Conservation (phyloP, 305 asterid species). For the Stenogyne calaminthoides region DNA sequence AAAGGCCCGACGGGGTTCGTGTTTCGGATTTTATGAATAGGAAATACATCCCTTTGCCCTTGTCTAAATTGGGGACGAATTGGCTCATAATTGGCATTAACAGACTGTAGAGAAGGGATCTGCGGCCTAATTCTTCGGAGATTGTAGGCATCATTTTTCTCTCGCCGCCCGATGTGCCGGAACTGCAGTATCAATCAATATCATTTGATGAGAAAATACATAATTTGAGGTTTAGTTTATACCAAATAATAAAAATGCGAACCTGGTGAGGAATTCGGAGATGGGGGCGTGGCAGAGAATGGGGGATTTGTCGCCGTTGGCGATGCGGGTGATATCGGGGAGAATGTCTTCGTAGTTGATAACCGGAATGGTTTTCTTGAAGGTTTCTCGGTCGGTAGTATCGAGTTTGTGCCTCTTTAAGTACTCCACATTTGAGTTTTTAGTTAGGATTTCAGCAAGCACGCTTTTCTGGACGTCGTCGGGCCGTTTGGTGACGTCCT, state of each 20-base stretch:
- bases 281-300: slow-evolving; percentile 70
- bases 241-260: too few species aligned
- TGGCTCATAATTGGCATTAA: slow-evolving; percentile 91
- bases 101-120: slow-evolving; percentile 75
- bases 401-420: slow-evolving; percentile 52
- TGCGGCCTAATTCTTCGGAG: slow-evolving; percentile 65
- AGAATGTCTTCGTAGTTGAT: slow-evolving; percentile 67
- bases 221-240: too few species aligned
- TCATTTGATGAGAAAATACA: too few species aligned
- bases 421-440: slow-evolving; percentile 66
- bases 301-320: slow-evolving; percentile 69
- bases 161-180: slow-evolving; percentile 90
- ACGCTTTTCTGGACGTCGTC: slow-evolving; percentile 59
- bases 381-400: slow-evolving; percentile 47
- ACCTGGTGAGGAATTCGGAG: slow-evolving; percentile 79
- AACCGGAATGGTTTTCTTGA: slow-evolving; percentile 67
- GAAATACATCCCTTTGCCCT: slow-evolving; percentile 90
- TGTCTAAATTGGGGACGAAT: slow-evolving; percentile 62
- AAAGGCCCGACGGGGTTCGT: slow-evolving; percentile 71
- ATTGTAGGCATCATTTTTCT: slow-evolving; percentile 87
- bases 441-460: slow-evolving; percentile 60
- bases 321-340: slow-evolving; percentile 68
- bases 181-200: slow-evolving; percentile 44
- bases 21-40: slow-evolving; percentile 72
- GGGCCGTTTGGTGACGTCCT: slow-evolving; percentile 58